Percentiles rank a stretch among this genome's conserved stretches.
These are phyloP conservation scores for Rhipidocladum racemiflorum DNA, from an alignment of 176 grass and related monocot genomes.

Conservation along the genomic window DNA sequence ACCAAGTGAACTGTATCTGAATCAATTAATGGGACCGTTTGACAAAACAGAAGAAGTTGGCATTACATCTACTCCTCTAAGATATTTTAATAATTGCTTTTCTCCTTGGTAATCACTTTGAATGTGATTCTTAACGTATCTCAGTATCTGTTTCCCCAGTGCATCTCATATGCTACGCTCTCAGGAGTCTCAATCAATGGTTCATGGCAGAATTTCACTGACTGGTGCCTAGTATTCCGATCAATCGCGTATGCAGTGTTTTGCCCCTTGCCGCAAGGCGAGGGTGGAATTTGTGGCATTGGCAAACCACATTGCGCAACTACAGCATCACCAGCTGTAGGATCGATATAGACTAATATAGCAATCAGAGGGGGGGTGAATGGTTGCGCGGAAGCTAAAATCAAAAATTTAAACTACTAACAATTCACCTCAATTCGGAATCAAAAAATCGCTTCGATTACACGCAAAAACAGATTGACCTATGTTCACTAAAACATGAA, in stretches of 20 bases:
- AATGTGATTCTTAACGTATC: background rate
- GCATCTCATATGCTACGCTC: background rate
- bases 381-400: too few species aligned
- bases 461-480: too few species aligned
- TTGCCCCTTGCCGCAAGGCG: background rate
- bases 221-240: background rate
- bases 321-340: too few species aligned
- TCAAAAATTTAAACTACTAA: too few species aligned
- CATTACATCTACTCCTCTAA: background rate
- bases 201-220: background rate
- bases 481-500: too few species aligned
- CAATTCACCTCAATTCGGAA: too few species aligned
- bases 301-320: background rate
- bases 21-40: background rate
- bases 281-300: slow-evolving; percentile 22
- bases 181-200: slow-evolving; percentile 20
- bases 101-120: background rate
- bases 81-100: background rate
- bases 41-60: background rate
- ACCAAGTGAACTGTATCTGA: slow-evolving; percentile 15
- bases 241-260: background rate
- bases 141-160: background rate
- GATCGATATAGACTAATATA: too few species aligned
- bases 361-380: too few species aligned
- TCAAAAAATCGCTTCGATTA: too few species aligned